Base-by-base conservation (phyloP, 2,329 filamentous ascomycete genomes). In the Knoxdaviesia proteae region DNA sequence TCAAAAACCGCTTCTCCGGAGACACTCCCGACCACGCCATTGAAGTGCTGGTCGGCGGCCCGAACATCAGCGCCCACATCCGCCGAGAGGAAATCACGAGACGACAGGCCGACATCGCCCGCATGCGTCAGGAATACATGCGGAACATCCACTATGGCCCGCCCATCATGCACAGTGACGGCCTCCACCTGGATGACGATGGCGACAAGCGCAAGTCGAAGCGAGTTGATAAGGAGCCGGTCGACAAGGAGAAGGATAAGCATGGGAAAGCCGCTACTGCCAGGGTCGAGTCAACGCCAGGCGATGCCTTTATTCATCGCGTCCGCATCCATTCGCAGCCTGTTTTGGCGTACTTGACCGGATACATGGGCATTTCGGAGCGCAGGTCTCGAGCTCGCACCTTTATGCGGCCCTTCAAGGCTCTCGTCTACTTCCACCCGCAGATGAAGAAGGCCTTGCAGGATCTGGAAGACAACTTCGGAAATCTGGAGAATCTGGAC, bases 281-380 rank as follows among this genome's bases (percentile, higher is more conserved):
- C 20, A 20, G 20, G 2, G 20, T 3, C 20, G 20, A 20, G 20
- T 20, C 20, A 20, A 45, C 39, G 3, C 42, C 46, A 4, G 47
- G 49, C 7, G 53, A 55, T 36, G 48, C 48, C 0, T 49, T 55
- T 41, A 58, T 60, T 5, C 52, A 57, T 41, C 54, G 58, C 5
- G 52, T 64, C 39, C 59, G 61, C 6, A 58, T 64, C 40, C 59
- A 63, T 47, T 64, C 61, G 1, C 57, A 57, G 38, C 54, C 58
- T 3, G 49, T 64, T 3, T 53, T 64, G 0, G 60, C 57, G 4
- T 58, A 62, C 9, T 43, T 64, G 42, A 58, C 57, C 3, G 49
- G 52, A 3, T 47, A 61, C 6, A 50, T 60, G 37, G 58, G 58
- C 41, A 57, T 61, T 39, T 56, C 54, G 5, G 57, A 58, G 41